Evolutionary conservation across 2,329 filamentous ascomycete genomes (phyloP).

Genomic region (Leptographium procerum): DNA sequence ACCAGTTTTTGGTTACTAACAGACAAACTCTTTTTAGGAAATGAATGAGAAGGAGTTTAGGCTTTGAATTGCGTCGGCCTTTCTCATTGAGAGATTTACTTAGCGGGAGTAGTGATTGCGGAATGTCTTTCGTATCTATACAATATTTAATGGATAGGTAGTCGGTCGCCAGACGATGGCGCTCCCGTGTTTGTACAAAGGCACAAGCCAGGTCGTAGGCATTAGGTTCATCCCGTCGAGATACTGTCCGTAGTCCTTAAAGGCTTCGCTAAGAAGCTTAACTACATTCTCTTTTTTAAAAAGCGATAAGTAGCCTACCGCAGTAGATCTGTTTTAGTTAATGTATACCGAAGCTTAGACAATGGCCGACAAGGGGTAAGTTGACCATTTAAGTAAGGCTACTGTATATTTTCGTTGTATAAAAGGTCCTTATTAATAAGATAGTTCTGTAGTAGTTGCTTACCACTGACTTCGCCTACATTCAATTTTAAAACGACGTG

Average conservation of each 20-base stretch:
- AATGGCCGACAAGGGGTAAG: conserved; percentile 9
- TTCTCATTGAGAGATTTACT: conserved; percentile 6
- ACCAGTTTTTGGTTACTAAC: conserved; percentile 21
- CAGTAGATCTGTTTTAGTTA: neutral
- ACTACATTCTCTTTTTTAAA: conserved; percentile 1
- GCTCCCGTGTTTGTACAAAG: conserved; percentile 8
- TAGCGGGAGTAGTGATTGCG: conserved; percentile 14
- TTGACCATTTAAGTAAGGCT: neutral
- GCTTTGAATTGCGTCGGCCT: conserved; percentile 15
- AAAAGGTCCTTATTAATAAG: conserved; percentile 6
- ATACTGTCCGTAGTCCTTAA: conserved; percentile 6
- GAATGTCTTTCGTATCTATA: conserved; percentile 19
- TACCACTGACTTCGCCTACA: conserved; percentile 15
- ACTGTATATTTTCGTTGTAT: neutral
- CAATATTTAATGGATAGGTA: conserved; percentile 20
- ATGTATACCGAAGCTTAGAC: conserved; percentile 9
- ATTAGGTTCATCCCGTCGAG: conserved; percentile 6
- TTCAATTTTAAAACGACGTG: conserved; percentile 14
- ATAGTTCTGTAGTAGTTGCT: conserved; percentile 13
- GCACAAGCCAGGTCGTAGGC: conserved; percentile 11
- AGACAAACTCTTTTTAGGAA: conserved; percentile 2
- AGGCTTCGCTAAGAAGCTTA: conserved; percentile 10
- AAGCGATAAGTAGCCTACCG: conserved; percentile 4
- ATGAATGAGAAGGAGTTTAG: conserved; percentile 22
- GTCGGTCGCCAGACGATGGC: conserved; percentile 16